Percentiles rank a stretch among this genome's conserved stretches.
phyloP scores from a whole-genome alignment of 1,139 yeast genomes.

The Trichomonascaceae sp. region DNA sequence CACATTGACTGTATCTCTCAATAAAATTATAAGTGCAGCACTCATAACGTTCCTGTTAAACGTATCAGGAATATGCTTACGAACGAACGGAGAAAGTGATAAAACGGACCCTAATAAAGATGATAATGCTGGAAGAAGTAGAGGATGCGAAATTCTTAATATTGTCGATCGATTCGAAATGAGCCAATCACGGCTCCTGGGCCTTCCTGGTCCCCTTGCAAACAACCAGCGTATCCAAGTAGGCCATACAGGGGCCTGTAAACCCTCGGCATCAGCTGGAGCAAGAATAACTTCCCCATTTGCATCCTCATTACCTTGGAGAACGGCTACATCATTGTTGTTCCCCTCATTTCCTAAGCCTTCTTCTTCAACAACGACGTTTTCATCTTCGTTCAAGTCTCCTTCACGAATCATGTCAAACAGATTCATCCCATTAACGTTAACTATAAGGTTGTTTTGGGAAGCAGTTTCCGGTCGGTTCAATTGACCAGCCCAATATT shows the following conservation, averaged over 20 bases:
- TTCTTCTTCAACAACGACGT: constrained; percentile 5
- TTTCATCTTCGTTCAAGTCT: background rate
- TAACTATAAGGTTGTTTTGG: background rate
- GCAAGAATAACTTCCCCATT: background rate
- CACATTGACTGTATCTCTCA: constrained; percentile 37
- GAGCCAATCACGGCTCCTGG: constrained; percentile 21
- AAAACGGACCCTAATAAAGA: constrained; percentile 20
- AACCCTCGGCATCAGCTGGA: background rate
- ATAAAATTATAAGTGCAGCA: constrained; percentile 35
- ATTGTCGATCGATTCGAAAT: constrained; percentile 22
- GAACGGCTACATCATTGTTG: constrained; percentile 2
- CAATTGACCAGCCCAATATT: constrained; percentile 21
- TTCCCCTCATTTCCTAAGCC: constrained; percentile 2
- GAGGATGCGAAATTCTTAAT: constrained; percentile 22
- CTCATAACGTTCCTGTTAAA: constrained; percentile 44
- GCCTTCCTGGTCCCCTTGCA: background rate
- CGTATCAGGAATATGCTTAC: constrained; percentile 22
- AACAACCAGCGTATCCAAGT: background rate
- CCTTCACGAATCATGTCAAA: background rate
- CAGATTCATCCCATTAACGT: constrained; percentile 4
- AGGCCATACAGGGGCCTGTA: background rate
- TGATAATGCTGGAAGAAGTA: constrained; percentile 28
- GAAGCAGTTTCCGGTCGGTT: constrained; percentile 13
- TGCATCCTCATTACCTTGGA: background rate
- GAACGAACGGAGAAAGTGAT: constrained; percentile 18